These are phyloP conservation scores for Nematodospora valgi DNA, from an alignment of 805 yeast genomes.

Conservation along the genomic window DNA sequence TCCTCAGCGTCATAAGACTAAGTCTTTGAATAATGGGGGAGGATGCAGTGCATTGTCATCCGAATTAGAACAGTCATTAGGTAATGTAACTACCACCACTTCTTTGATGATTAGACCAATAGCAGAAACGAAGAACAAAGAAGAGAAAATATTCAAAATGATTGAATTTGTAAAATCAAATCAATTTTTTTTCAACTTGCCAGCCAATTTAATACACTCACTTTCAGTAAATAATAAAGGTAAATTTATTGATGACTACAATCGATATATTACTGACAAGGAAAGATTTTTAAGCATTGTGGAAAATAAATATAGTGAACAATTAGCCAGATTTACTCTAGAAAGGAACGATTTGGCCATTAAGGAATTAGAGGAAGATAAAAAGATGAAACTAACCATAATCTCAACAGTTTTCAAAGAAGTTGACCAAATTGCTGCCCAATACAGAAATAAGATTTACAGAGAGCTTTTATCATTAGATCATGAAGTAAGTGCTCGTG, in stretches of 20 bases:
- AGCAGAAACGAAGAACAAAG: constrained; percentile 34
- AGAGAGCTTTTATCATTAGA: constrained; percentile 38
- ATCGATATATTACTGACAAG: constrained; percentile 25
- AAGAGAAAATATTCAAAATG: constrained; percentile 27
- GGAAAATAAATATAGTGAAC: constrained; percentile 6
- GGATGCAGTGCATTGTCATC: constrained; percentile 20
- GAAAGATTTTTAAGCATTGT: constrained; percentile 13
- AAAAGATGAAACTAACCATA: constrained; percentile 24
- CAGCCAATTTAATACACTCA: constrained; percentile 25
- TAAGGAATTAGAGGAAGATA: constrained; percentile 20
- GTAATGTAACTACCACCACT: constrained; percentile 35
- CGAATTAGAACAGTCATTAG: constrained; percentile 37
- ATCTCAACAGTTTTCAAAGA: constrained; percentile 27
- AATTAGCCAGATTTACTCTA: constrained; percentile 1
- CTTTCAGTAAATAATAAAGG: constrained; percentile 32
- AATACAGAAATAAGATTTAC: constrained; percentile 33
- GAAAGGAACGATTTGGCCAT: constrained; percentile 13
- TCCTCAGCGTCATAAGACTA: constrained; percentile 20
- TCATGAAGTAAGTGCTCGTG: constrained; percentile 20
- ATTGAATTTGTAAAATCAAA: constrained; percentile 33
- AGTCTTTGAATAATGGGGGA: constrained; percentile 7
- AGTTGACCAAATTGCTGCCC: constrained; percentile 30
- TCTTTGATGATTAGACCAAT: constrained; percentile 40
- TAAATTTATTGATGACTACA: constrained; percentile 32
- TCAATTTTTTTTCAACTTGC: constrained; percentile 35